Evolutionary conservation across 768 basidiomycete species (phyloP).

Genomic region (Hygrophoropsis aurantiaca): DNA sequence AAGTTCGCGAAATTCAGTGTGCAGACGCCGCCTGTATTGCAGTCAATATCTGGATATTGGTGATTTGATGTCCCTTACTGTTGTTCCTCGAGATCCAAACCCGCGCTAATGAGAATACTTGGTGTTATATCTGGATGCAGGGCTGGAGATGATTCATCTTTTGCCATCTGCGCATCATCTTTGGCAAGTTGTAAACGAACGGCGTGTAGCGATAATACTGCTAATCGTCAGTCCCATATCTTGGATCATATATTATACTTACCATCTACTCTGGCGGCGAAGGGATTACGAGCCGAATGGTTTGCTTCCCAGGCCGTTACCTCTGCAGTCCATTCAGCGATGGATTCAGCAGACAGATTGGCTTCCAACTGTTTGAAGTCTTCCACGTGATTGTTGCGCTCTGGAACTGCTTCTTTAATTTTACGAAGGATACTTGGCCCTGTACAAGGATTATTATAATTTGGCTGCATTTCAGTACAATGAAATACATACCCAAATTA

Average conservation of each 20-base stretch:
- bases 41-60: neutral
- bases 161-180: conserved; percentile 17
- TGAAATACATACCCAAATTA: no score
- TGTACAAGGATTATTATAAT: no score
- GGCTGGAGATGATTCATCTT: neutral
- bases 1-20: neutral
- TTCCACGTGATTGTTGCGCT: conserved; percentile 6
- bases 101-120: conserved; percentile 26
- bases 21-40: neutral
- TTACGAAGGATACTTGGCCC: no score
- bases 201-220: neutral
- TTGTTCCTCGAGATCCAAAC: conserved; percentile 32
- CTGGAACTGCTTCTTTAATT: conserved; percentile 6
- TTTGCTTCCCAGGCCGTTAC: conserved; percentile 25
- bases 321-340: conserved; percentile 15
- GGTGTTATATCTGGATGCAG: conserved; percentile 12
- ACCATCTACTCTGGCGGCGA: conserved; percentile 10
- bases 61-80: conserved; percentile 25
- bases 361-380: conserved; percentile 6
- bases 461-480: no score
- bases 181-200: conserved; percentile 20
- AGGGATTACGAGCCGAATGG: conserved; percentile 17
- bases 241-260: neutral
- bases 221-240: neutral
- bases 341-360: no score